Evolutionary conservation across 352 stramenopile species (phyloP).

Genomic region (Phytophthora europaea): DNA sequence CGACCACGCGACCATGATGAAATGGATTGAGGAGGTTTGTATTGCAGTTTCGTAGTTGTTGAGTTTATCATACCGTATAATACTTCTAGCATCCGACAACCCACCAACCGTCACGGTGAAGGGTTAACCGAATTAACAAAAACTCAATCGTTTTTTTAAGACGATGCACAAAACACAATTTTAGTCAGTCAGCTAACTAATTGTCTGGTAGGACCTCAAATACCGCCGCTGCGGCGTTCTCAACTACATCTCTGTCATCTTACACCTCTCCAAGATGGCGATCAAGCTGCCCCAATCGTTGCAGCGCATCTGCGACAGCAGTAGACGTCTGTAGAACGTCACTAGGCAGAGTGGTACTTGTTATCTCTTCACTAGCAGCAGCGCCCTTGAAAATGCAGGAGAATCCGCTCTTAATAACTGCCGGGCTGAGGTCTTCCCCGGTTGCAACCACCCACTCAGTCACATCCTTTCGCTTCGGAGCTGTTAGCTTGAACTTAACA

Average conservation of each 20-base stretch:
- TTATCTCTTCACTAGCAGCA: background rate
- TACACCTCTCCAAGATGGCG: background rate
- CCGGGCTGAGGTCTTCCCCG: no score
- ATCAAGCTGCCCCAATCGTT: background rate
- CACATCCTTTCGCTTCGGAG: no score
- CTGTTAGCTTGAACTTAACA: no score
- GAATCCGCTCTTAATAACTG: no score
- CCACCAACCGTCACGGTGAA: no score
- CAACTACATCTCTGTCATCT: constrained; percentile 4
- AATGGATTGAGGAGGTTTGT: constrained; percentile 14
- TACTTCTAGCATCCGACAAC: no score
- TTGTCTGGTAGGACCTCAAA: background rate
- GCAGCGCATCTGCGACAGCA: background rate
- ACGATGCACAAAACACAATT: no score
- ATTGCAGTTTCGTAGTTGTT: background rate
- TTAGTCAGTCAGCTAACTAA: no score
- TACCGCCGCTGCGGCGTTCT: background rate
- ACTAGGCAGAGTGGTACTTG: background rate
- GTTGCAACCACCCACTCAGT: no score
- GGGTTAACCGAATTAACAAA: no score
- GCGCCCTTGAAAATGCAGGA: no score
- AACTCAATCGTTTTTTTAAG: no score
- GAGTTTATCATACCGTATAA: background rate
- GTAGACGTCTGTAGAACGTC: background rate
- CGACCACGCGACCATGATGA: constrained; percentile 6